Base-by-base conservation (phyloP, 2,329 filamentous ascomycete genomes). In the Ophiostoma perfectum region DNA sequence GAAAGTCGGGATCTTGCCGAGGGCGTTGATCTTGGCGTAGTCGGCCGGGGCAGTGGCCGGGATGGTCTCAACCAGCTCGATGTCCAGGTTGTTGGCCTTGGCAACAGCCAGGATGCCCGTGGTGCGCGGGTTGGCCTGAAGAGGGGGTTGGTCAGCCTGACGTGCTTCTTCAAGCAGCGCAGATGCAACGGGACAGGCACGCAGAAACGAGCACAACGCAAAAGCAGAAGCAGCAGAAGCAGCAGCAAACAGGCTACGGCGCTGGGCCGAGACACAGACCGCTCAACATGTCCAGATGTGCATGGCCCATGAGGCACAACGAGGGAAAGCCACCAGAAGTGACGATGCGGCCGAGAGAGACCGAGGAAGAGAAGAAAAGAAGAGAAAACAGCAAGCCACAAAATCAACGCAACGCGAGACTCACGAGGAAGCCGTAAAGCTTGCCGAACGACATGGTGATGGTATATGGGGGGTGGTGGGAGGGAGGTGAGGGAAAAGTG, bases 401-500 rank as follows among this genome's bases (percentile, higher is more conserved):
- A 67, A 52, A 52, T 70, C 66, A 67, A 66, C 52, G 66, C 63
- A 66, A 65, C 12, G 58, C 38, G 47, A 64, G 68, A 70, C 80
- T 75, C 89, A 96, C 94, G 83, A 87, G 80, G 81, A 86, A 88
- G 80, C 90, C 91, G 88, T 95, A 98, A 78, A 99, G 88, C 86
- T 96, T 99, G 84, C 95, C 95, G 87, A 99, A 98, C 79, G 91
- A 86, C 90, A 96, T 96, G 81, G 86, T 92, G 84, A 79, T 77
- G 78, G 76, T 74, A 36, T 38, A 70, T 74, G 72, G 70, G 44
- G 60, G 73, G 72, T 66, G 67, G 65, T 64, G 73, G 68, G 68
- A 67, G 70, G 70, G 71, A 70, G 72, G 72, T 71, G 72, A 73
- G 73, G 73, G 67, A 69, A 67, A 66, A 45, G 16, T 27, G 27